These are phyloP conservation scores for Saturnispora gosingensis DNA, from an alignment of 805 yeast species.

Conservation along the genomic window DNA sequence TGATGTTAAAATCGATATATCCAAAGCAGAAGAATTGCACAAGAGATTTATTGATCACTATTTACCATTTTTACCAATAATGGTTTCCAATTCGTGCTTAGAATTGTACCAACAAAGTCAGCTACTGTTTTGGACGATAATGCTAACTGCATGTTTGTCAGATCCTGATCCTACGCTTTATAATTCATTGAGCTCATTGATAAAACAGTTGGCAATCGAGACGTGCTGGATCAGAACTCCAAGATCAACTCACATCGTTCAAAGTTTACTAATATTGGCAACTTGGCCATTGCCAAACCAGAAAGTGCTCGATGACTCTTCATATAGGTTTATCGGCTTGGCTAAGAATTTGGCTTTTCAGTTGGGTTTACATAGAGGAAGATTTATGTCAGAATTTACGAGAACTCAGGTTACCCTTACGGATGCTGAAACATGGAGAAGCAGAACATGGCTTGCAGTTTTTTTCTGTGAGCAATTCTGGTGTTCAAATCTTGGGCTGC, in stretches of 20 bases:
- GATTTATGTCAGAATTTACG: slow-evolving; percentile 82
- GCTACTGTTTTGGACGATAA: slow-evolving; percentile 82
- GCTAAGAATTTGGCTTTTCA: slow-evolving; percentile 81
- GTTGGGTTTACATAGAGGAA: slow-evolving; percentile 84
- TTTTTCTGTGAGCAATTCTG: slow-evolving; percentile 85
- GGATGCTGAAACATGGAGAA: slow-evolving; percentile 90
- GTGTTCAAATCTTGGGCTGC: slow-evolving; percentile 81
- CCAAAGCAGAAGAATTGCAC: slow-evolving; percentile 67
- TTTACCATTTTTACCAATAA: slow-evolving; percentile 71
- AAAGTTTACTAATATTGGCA: slow-evolving; percentile 74
- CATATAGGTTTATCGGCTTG: slow-evolving; percentile 78
- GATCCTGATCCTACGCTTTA: slow-evolving; percentile 84
- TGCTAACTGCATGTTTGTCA: slow-evolving; percentile 74
- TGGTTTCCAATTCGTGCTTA: slow-evolving; percentile 59
- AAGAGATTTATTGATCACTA: slow-evolving; percentile 55
- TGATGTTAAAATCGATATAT: slow-evolving; percentile 56
- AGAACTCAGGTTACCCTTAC: slow-evolving; percentile 83
- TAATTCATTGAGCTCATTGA: slow-evolving; percentile 61
- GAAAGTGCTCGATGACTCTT: slow-evolving; percentile 84
- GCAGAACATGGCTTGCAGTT: slow-evolving; percentile 84
- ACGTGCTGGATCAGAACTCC: slow-evolving; percentile 93
- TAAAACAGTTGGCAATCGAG: slow-evolving; percentile 81
- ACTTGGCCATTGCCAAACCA: slow-evolving; percentile 92
- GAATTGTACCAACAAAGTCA: slow-evolving; percentile 79
- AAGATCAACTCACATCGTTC: slow-evolving; percentile 86